A percentile compares a stretch with the other conserved stretches of the same genome.
These are phyloP conservation scores for Tephrocybe sp. DNA, from an alignment of 768 basidiomycete species.

Conservation along the genomic window DNA sequence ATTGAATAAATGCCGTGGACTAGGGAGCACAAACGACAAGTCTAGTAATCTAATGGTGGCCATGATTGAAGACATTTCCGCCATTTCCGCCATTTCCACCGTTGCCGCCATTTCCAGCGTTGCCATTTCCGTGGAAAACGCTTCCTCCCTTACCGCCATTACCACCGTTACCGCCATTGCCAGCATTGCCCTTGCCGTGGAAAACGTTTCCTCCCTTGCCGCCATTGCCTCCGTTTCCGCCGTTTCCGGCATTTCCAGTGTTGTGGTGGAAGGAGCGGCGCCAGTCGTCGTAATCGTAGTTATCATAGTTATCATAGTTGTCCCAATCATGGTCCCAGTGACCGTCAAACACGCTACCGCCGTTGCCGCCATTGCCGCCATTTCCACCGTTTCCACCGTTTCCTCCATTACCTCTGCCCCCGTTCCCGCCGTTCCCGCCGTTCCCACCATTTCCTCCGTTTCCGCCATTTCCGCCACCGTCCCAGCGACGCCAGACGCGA, in stretches of 20 bases:
- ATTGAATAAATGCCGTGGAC: too few relatives aligned
- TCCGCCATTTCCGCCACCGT: constrained; percentile 1
- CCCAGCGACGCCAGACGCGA: neutral
- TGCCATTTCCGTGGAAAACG: neutral
- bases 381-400: neutral
- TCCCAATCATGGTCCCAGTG: neutral
- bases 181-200: neutral
- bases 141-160: neutral
- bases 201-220: neutral
- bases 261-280: neutral
- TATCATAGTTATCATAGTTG: neutral
- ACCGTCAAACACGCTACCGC: neutral
- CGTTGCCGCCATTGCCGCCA: neutral
- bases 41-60: neutral
- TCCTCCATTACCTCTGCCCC: neutral
- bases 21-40: too few relatives aligned
- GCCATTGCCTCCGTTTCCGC: neutral
- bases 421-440: neutral
- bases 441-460: neutral
- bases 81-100: neutral
- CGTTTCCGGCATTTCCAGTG: neutral
- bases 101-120: neutral
- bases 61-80: neutral
- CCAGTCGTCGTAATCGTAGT: neutral
- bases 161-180: constrained; percentile 1